These are phyloP conservation scores for Athelia sp. DNA, from an alignment of 1,284 basidiomycete genomes.

Conservation along the genomic window DNA sequence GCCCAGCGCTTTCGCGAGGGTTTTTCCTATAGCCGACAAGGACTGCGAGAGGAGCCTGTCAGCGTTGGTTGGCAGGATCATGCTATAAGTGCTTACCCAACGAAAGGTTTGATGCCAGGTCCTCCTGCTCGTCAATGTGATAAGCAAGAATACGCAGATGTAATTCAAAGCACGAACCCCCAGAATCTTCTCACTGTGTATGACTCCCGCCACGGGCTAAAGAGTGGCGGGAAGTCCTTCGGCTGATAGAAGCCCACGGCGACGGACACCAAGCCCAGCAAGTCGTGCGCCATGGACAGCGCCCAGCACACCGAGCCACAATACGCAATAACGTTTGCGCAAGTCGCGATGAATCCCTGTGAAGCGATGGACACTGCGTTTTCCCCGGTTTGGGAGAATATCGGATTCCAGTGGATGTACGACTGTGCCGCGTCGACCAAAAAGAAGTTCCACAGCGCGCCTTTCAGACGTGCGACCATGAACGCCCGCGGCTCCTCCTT, in stretches of 20 bases:
- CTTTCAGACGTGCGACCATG: constrained; percentile 4
- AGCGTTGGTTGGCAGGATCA: not conserved
- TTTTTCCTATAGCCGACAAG: constrained; percentile 16
- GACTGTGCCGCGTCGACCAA: constrained; percentile 14
- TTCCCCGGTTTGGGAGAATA: constrained; percentile 6
- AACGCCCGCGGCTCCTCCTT: constrained; percentile 3
- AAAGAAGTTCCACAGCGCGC: constrained; percentile 9
- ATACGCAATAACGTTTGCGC: constrained; percentile 9
- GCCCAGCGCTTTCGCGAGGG: constrained; percentile 10
- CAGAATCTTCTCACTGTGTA: constrained; percentile 31
- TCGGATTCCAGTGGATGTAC: constrained; percentile 14
- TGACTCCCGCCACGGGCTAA: constrained; percentile 25
- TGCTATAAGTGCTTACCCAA: constrained; percentile 12
- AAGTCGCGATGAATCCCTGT: constrained; percentile 12
- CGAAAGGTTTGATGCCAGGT: constrained; percentile 26
- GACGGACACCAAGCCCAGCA: constrained; percentile 17
- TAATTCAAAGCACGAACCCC: constrained; percentile 21
- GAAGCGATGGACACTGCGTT: constrained; percentile 10
- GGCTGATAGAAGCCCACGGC: constrained; percentile 18
- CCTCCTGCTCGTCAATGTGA: constrained; percentile 14
- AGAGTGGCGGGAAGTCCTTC: constrained; percentile 27
- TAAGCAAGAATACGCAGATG: not conserved
- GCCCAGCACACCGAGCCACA: constrained; percentile 7
- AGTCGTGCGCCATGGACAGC: constrained; percentile 17
- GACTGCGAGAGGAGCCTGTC: constrained; percentile 8